Conservation (phyloP, 2,329 filamentous ascomycete species). For the Alternaria infectoria region DNA sequence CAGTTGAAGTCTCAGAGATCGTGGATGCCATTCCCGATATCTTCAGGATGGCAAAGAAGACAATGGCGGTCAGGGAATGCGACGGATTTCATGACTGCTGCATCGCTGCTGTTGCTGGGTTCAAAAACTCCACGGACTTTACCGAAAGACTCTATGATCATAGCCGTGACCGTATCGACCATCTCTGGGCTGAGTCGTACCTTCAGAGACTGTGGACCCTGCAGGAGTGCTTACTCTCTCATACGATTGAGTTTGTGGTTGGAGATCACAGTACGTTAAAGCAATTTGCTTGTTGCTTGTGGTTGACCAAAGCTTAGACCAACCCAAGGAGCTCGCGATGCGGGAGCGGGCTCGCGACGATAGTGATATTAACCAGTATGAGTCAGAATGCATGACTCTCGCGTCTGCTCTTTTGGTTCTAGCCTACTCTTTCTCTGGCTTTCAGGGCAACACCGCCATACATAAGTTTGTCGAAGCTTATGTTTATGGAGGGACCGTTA, state of each 20-base stretch:
- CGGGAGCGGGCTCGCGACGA: not conserved
- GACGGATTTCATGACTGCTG: not conserved
- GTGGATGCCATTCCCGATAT: not conserved
- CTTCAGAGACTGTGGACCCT: not conserved
- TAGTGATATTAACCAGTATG: too few species aligned
- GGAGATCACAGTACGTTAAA: accelerated
- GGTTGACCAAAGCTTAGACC: not conserved
- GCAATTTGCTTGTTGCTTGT: not conserved
- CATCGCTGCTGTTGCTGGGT: not conserved
- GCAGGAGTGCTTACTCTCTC: not conserved
- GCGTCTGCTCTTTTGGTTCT: not conserved
- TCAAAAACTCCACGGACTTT: accelerated
- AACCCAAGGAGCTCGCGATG: not conserved
- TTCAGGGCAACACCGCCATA: not conserved
- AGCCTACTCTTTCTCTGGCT: not conserved
- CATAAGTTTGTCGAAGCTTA: not conserved
- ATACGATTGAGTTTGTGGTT: not conserved
- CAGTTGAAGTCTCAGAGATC: not conserved
- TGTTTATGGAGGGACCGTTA: not conserved
- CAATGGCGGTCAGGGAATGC: not conserved
- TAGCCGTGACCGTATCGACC: accelerated
- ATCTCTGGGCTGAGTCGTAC: not conserved
- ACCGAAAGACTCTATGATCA: not conserved
- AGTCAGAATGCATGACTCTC: too few species aligned
- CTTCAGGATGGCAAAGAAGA: not conserved